Conservation (phyloP, 805 yeast genomes). For the Candida multigemmis region DNA sequence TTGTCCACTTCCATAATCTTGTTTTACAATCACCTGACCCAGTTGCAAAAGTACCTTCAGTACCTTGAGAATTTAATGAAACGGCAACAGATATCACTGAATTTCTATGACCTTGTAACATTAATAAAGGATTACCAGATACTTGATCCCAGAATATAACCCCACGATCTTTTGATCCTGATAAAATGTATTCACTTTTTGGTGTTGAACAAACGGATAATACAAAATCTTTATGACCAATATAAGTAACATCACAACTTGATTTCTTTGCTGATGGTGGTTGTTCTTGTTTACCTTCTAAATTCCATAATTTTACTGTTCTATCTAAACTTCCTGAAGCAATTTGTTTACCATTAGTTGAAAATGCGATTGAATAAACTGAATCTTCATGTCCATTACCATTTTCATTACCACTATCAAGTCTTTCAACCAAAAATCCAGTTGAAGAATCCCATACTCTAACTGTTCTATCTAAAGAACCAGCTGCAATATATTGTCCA, state of each 20-base stretch:
- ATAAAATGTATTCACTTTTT: constrained; percentile 79
- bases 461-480: constrained; percentile 89
- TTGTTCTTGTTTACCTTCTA: constrained; percentile 43
- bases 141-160: constrained; percentile 94
- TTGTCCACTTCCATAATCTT: constrained; percentile 87
- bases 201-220: constrained; percentile 91
- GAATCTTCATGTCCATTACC: constrained; percentile 95
- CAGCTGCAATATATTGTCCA: constrained; percentile 91
- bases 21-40: constrained; percentile 98
- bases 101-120: constrained; percentile 96
- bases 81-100: constrained; percentile 93
- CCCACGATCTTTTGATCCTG: constrained; percentile 96
- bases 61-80: constrained; percentile 65
- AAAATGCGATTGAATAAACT: constrained; percentile 89
- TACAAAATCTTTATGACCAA: constrained; percentile 95
- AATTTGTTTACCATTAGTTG: constrained; percentile 83
- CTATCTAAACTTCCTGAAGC: constrained; percentile 93
- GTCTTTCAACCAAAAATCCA: constrained; percentile 84
- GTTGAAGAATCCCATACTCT: constrained; percentile 95
- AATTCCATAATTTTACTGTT: constrained; percentile 92
- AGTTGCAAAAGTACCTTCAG: constrained; percentile 85
- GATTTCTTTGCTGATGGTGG: constrained; percentile 21
- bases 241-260: constrained; percentile 84
- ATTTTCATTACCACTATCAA: constrained; percentile 79
- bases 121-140: constrained; percentile 84